Base-by-base conservation (phyloP, 2,329 filamentous ascomycete species). In the Pseudocercospora vitis region DNA sequence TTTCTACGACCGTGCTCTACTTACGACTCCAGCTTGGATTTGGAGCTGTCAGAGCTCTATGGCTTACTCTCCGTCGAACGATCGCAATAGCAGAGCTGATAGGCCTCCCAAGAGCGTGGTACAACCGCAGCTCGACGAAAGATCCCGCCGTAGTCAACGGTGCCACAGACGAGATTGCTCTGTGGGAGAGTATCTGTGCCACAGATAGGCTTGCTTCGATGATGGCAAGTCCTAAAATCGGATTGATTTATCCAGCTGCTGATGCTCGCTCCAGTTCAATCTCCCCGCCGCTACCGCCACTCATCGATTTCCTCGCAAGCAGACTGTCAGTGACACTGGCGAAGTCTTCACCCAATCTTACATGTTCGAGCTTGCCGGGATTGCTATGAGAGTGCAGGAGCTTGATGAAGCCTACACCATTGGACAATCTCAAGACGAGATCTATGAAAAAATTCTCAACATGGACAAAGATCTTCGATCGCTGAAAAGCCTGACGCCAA, bases 1-100 rank as follows among this genome's bases (percentile, higher is more conserved):
- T 70, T 24, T 65, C 66, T 28, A 67, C 68, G 46, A 66, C 62
- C 2, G 47, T 74, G 18, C 63, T 71, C 23, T 72, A 67, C 50
- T 49, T 69, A 24, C 64, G 71, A 53, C 63, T 74, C 68, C 73
- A 58, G 64, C 71, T 60, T 47, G 65, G 68, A 7, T 65, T 64
- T 21, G 70, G 70, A 2, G 68, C 68, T 26, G 63, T 73, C 16
- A 64, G 67, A 39, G 69, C 67, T 21, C 61, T 66, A 19, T 74
- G 71, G 71, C 57, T 74, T 18, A 63, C 61, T 18, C 50, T 74
- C 14, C 71, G 72, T n/a, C 66, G 71, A 33, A 60, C 68, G 16
- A 68, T 73, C 21, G 67, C 71, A 3, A 59, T 74, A 19, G 70
- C 71, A 37, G 71, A 74, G 57, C 56, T 74, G 1, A 70, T 73